A percentile compares a stretch with the other conserved stretches of the same genome.
phyloP scores from a whole-genome alignment of 202 grass and related monocot genomes.

The Bolboschoenoplectus hybrid region DNA sequence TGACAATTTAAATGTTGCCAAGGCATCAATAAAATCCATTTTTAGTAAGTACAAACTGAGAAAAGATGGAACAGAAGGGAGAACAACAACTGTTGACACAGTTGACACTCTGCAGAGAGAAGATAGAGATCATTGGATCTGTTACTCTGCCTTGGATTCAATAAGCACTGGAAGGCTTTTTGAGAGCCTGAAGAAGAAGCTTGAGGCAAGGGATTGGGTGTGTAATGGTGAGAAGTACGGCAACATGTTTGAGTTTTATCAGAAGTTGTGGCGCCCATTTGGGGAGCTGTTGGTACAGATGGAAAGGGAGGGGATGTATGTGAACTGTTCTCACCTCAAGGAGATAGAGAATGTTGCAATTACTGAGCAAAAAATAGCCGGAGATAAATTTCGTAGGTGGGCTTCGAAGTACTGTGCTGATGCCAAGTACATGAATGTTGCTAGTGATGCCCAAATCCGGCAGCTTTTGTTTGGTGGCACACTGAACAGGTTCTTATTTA shows the following conservation, averaged over 20 bases:
- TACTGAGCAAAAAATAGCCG: slow-evolving; percentile 58
- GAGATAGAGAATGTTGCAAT: slow-evolving; percentile 69
- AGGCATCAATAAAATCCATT: slow-evolving; percentile 79
- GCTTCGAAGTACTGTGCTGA: slow-evolving; percentile 77
- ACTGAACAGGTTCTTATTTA: slow-evolving; percentile 56
- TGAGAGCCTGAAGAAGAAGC: slow-evolving; percentile 76
- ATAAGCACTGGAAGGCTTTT: slow-evolving; percentile 61
- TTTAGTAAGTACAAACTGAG: slow-evolving; percentile 70
- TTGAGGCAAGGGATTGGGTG: slow-evolving; percentile 60
- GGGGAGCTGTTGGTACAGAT: slow-evolving; percentile 76
- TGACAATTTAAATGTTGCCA: slow-evolving; percentile 42
- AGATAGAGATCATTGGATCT: slow-evolving; percentile 72
- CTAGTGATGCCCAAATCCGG: slow-evolving; percentile 69
- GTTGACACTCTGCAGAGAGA: slow-evolving; percentile 79
- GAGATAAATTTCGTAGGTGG: slow-evolving; percentile 72
- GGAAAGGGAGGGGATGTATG: slow-evolving; percentile 79
- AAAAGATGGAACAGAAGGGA: slow-evolving; percentile 78
- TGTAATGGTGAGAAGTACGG: slow-evolving; percentile 54
- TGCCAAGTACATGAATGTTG: slow-evolving; percentile 88
- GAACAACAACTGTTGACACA: slow-evolving; percentile 46
- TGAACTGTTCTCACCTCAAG: slow-evolving; percentile 67
- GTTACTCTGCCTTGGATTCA: slow-evolving; percentile 83
- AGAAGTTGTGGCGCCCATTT: slow-evolving; percentile 81
- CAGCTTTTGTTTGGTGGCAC: slow-evolving; percentile 82
- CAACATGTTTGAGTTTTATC: slow-evolving; percentile 82